Conservation (phyloP, 345 rosid species). For the Corchorus capsularis region DNA sequence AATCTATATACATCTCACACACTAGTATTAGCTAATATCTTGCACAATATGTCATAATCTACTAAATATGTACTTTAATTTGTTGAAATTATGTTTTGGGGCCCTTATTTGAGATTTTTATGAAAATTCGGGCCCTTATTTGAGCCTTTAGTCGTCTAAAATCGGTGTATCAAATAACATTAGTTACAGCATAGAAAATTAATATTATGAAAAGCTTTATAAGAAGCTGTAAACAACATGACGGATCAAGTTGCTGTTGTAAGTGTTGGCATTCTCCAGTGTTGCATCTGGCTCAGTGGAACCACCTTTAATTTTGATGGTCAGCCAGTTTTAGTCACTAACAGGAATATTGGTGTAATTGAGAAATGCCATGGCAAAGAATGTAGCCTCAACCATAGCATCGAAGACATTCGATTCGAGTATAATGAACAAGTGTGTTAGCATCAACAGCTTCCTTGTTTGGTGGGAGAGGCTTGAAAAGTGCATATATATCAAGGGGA, state of each 20-base stretch:
- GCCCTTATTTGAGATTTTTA: too few species aligned
- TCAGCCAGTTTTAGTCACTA: slow-evolving; percentile 74
- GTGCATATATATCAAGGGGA: slow-evolving; percentile 69
- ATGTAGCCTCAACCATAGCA: slow-evolving; percentile 66
- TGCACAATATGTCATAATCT: too few species aligned
- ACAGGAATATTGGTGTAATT: slow-evolving; percentile 69
- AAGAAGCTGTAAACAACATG: too few species aligned
- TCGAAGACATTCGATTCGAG: slow-evolving; percentile 69
- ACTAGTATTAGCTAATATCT: too few species aligned
- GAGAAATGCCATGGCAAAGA: slow-evolving; percentile 62
- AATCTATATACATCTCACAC: too few species aligned
- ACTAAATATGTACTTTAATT: too few species aligned
- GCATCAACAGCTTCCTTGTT: slow-evolving; percentile 72
- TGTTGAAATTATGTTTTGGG: too few species aligned
- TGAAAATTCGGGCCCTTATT: too few species aligned
- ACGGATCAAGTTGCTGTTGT: slow-evolving; percentile 71
- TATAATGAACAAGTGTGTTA: slow-evolving; percentile 74
- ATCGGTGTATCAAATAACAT: too few species aligned
- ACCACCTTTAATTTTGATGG: slow-evolving; percentile 78
- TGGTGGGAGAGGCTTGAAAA: slow-evolving; percentile 66
- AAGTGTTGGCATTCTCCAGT: slow-evolving; percentile 63
- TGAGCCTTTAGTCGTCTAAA: too few species aligned
- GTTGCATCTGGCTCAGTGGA: slow-evolving; percentile 66
- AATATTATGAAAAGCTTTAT: too few species aligned
- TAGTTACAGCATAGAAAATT: too few species aligned